Base-by-base conservation (phyloP, 306 rosid genomes). In the Sicyos baderoa region DNA sequence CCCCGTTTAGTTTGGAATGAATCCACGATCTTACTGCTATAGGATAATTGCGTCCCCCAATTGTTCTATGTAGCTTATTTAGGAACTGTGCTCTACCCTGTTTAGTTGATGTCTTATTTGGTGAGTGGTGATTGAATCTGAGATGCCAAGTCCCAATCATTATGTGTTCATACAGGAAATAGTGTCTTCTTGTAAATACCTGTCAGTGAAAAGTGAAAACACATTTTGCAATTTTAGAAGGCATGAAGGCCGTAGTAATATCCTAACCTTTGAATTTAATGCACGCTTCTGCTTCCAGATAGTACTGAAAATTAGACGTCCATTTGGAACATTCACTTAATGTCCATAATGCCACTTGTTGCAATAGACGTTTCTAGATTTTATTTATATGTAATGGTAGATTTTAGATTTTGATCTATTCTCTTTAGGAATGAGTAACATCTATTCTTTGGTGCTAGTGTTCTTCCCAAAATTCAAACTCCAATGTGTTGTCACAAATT, bases 91-190 rank as follows among this genome's bases (percentile, higher is more conserved):
- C 18, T 65, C 35, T 44, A 44, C 70, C 35, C 54, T 64, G 53
- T 64, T 44, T 35, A 62, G 53, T 65, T 45, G 37, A 65, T 65
- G n/a, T 45, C 54, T 47, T 44, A 65, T 7, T 66, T 66, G 53
- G 71, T 66, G 55, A 3, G 48, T 66, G 53, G 71, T 66, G 55
- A 3, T 12, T 22, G 9, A 44, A 65, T 66, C 71, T 66, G 19
- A 19, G 47, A 66, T 2, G 29, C 23, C 21, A 1, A 45, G 54
- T 22, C 55, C 29, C 29, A 11, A 45, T 21, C 54, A 65, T 64
- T 44, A 4, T 9, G 54, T 5, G 19, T 64, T 5, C n/a, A 18
- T 12, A 40, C 35, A 12, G 53, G 17, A 40, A 42, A 64, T 40
- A 64, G 5, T 64, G 53, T 64, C 5, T 16, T 42, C 69, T 63